phyloP scores from a whole-genome alignment of 306 rosid genomes.

The Ochetophila trinervis region DNA sequence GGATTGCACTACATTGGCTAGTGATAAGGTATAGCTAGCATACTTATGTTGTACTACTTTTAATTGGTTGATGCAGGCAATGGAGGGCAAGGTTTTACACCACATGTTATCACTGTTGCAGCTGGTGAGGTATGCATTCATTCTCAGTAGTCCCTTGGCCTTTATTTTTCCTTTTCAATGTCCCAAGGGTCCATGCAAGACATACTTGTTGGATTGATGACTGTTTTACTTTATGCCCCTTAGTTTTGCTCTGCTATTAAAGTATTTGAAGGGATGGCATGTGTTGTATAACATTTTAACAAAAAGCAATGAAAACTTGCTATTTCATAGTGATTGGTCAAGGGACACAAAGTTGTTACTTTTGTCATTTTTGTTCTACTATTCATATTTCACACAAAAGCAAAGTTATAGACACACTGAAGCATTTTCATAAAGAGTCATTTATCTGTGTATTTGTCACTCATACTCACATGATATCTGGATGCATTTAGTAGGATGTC shows the following conservation, averaged over 20 bases:
- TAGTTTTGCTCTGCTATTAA: neutral
- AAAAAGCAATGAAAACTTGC: neutral
- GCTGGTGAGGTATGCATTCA: slow-evolving; percentile 81
- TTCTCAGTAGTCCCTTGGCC: slow-evolving; percentile 16
- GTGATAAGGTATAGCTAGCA: neutral
- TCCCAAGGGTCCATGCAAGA: neutral
- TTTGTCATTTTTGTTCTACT: neutral
- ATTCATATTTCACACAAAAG: neutral
- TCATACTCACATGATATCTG: slow-evolving; percentile 34
- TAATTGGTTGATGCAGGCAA: slow-evolving; percentile 60
- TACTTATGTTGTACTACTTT: slow-evolving; percentile 23
- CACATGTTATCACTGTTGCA: slow-evolving; percentile 67
- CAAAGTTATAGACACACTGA: neutral
- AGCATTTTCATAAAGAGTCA: neutral
- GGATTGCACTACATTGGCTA: neutral
- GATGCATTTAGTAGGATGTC: slow-evolving; percentile 65
- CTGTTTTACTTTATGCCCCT: neutral
- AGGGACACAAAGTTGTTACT: neutral
- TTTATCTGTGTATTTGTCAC: slow-evolving; percentile 24
- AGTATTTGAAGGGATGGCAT: neutral
- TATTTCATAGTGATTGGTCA: neutral
- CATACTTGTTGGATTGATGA: neutral
- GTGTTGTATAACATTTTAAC: neutral
- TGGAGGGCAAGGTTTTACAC: slow-evolving; percentile 80
- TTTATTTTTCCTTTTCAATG: slow-evolving; percentile 13